phyloP scores from a whole-genome alignment of 345 rosid genomes.

The Rubroshorea leprosula region DNA sequence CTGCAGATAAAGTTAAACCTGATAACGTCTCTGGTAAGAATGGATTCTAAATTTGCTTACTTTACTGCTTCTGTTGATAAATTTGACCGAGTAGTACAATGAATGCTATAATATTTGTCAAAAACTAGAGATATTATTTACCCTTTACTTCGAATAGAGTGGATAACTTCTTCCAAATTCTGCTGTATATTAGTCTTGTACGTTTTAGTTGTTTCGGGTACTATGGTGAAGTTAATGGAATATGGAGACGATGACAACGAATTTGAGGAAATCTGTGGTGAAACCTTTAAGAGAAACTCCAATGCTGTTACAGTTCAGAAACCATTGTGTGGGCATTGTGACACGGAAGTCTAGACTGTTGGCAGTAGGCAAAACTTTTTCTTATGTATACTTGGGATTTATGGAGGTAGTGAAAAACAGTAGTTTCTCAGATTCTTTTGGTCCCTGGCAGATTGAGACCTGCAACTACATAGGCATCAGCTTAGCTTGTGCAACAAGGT shows the following conservation, averaged over 20 bases:
- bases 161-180: not conserved
- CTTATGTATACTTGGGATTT: not conserved
- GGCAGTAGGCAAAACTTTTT: not conserved
- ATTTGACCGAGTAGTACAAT: slow-evolving; percentile 4
- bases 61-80: not conserved
- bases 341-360: slow-evolving; percentile 6
- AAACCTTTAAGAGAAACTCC: slow-evolving; percentile 17
- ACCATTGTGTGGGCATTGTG: slow-evolving; percentile 72
- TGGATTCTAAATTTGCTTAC: not conserved
- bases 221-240: slow-evolving; percentile 75
- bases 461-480: too few species aligned
- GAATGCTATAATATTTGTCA: not conserved
- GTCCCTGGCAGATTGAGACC: not conserved
- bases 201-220: slow-evolving; percentile 43
- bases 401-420: not conserved
- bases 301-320: slow-evolving; percentile 23
- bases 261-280: slow-evolving; percentile 34
- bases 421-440: slow-evolving; percentile 1
- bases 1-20: slow-evolving; percentile 25
- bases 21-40: slow-evolving; percentile 51
- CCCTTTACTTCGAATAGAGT: not conserved
- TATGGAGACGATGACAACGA: slow-evolving; percentile 69
- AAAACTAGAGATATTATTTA: not conserved
- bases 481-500: not conserved
- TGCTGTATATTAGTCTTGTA: slow-evolving; percentile 3